phyloP scores from a whole-genome alignment of 2,329 filamentous ascomycete genomes.

The Fusarium camptoceras region DNA sequence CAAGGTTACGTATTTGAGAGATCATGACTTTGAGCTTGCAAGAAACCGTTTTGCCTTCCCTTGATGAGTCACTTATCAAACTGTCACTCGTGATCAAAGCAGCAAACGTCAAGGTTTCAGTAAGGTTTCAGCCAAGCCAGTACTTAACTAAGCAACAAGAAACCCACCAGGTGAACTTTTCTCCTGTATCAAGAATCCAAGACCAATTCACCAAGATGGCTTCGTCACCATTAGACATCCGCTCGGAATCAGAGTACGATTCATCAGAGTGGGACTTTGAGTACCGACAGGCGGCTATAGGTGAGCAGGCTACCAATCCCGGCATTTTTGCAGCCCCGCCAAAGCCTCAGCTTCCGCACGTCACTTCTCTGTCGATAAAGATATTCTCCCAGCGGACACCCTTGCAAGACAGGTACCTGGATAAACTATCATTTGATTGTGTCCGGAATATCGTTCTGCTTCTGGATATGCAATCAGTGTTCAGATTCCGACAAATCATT shows the following conservation, averaged over 20 bases:
- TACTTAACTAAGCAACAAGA: neutral
- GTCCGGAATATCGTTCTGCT: conserved; percentile 40
- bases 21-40: neutral
- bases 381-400: neutral
- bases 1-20: neutral
- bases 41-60: neutral
- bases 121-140: neutral
- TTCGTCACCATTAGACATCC: no score
- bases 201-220: no score
- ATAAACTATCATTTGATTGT: neutral
- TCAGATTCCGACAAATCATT: conserved; percentile 49
- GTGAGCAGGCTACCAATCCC: no score
- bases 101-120: neutral
- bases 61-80: neutral
- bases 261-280: no score
- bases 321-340: neutral
- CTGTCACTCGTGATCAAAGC: neutral
- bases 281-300: no score
- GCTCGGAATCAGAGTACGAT: no score
- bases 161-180: neutral
- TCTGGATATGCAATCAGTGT: conserved; percentile 50
- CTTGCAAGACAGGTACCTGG: neutral
- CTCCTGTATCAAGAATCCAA: neutral
- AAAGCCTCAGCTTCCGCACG: neutral
- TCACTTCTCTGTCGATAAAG: neutral